A percentile compares a stretch with the other conserved stretches of the same genome.
Conservation (phyloP, 352 stramenopile species). For the Peronospora destructor region DNA sequence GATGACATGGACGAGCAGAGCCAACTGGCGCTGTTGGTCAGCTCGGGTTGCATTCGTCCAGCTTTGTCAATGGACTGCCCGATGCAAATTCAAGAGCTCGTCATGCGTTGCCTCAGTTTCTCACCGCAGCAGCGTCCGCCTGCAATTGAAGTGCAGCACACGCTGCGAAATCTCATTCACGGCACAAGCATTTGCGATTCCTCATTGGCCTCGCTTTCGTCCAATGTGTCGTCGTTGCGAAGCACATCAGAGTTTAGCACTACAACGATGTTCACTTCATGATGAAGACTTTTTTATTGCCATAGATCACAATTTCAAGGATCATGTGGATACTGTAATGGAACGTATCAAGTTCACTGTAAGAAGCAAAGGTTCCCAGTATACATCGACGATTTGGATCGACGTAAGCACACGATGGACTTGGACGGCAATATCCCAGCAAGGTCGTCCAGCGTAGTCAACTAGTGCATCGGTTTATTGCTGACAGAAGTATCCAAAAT, state of each 20-base stretch:
- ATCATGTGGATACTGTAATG: not conserved
- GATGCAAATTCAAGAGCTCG: constrained; percentile 37
- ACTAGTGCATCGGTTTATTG: no score
- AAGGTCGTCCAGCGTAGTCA: no score
- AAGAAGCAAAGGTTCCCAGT: constrained; percentile 17
- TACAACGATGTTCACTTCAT: constrained; percentile 20
- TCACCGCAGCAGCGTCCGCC: constrained; percentile 32
- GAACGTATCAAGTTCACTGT: constrained; percentile 16
- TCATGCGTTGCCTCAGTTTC: constrained; percentile 42
- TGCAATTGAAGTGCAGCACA: constrained; percentile 34
- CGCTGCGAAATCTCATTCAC: constrained; percentile 36
- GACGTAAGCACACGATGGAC: no score
- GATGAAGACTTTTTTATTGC: constrained; percentile 11
- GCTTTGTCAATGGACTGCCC: constrained; percentile 39
- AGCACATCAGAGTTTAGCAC: constrained; percentile 17
- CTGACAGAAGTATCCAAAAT: no score
- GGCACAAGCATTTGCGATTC: constrained; percentile 23
- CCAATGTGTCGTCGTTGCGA: constrained; percentile 25
- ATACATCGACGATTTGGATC: not conserved
- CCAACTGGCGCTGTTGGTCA: constrained; percentile 41
- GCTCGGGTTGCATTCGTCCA: constrained; percentile 41
- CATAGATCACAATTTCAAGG: not conserved
- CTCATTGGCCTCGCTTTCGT: constrained; percentile 21
- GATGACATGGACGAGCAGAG: constrained; percentile 34
- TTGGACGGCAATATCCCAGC: no score